Percentiles rank a stretch among this genome's conserved stretches.
Evolutionary conservation across 2,329 filamentous ascomycete species (phyloP).

Genomic region (Fusarium globosum): DNA sequence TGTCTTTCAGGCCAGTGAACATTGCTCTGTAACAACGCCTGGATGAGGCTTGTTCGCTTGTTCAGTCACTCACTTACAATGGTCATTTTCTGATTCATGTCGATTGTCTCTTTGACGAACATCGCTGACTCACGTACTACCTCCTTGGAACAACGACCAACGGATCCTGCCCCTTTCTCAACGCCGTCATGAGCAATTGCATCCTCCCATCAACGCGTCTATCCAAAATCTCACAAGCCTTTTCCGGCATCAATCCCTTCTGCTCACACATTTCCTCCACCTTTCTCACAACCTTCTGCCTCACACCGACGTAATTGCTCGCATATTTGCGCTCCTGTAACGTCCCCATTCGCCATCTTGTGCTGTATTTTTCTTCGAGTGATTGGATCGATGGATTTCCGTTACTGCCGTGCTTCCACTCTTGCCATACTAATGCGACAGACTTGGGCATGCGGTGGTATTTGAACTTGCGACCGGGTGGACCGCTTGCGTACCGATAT

Average conservation of each 20-base stretch:
- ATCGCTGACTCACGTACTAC: not conserved
- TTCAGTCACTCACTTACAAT: not conserved
- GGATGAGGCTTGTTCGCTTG: not conserved
- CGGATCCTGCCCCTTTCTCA: constrained; percentile 39
- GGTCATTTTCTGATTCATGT: not conserved
- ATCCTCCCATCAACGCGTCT: constrained; percentile 40
- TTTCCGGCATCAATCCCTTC: not conserved
- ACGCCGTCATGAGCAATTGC: constrained; percentile 31
- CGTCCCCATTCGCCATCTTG: constrained; percentile 33
- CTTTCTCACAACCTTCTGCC: constrained; percentile 35
- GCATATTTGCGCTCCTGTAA: constrained; percentile 40
- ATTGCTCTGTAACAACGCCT: not conserved
- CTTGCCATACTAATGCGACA: constrained; percentile 37
- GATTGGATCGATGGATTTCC: constrained; percentile 38
- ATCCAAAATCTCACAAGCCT: constrained; percentile 35
- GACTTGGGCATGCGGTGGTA: constrained; percentile 42
- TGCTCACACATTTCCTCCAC: constrained; percentile 33
- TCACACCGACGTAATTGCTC: constrained; percentile 43
- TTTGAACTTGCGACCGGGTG: constrained; percentile 25
- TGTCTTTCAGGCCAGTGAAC: not conserved
- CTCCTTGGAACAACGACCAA: constrained; percentile 29
- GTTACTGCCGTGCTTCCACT: constrained; percentile 39
- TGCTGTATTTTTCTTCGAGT: constrained; percentile 38
- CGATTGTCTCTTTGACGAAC: not conserved
- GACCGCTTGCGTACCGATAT: constrained; percentile 34